phyloP scores from a whole-genome alignment of 164 flowering plant species.

The Dillenia suffruticosa region DNA sequence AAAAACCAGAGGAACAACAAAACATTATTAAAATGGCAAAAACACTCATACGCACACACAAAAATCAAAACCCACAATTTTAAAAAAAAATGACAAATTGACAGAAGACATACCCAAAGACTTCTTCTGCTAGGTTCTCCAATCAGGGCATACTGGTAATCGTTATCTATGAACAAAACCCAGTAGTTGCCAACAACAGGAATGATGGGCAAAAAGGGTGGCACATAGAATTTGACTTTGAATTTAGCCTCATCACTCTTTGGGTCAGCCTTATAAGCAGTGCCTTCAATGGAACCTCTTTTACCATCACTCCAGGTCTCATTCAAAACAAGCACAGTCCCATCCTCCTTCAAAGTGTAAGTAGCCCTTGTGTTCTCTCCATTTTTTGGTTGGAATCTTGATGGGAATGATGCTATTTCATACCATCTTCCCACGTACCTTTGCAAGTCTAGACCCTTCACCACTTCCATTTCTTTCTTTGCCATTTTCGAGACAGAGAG shows the following conservation, averaged over 20 bases:
- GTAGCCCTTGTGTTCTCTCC: slow-evolving; percentile 86
- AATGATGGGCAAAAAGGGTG: slow-evolving; percentile 85
- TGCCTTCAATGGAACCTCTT: slow-evolving; percentile 68
- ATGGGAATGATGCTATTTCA: slow-evolving; percentile 90
- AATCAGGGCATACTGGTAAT: slow-evolving; percentile 73
- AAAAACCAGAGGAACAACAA: background rate
- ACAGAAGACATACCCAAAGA: slow-evolving; percentile 66
- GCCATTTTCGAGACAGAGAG: slow-evolving; percentile 34
- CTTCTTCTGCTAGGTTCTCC: slow-evolving; percentile 65
- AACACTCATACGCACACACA: background rate
- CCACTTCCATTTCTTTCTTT: slow-evolving; percentile 66
- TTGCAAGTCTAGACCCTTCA: slow-evolving; percentile 60
- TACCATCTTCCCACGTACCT: slow-evolving; percentile 96
- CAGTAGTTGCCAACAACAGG: slow-evolving; percentile 90
- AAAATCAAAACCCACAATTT: too few species aligned
- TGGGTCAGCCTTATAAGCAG: slow-evolving; percentile 83
- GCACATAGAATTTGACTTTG: slow-evolving; percentile 87
- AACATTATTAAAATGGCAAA: background rate
- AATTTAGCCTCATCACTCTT: slow-evolving; percentile 85
- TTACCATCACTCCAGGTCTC: slow-evolving; percentile 83
- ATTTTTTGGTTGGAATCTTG: slow-evolving; percentile 63
- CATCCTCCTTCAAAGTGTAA: slow-evolving; percentile 67
- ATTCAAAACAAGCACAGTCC: slow-evolving; percentile 74
- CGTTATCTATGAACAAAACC: slow-evolving; percentile 75
- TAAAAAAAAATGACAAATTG: background rate